Percentiles rank a stretch among this genome's conserved stretches.
Evolutionary conservation across 129 eudicot genomes (phyloP).

Genomic region (Escallonia rubra): DNA sequence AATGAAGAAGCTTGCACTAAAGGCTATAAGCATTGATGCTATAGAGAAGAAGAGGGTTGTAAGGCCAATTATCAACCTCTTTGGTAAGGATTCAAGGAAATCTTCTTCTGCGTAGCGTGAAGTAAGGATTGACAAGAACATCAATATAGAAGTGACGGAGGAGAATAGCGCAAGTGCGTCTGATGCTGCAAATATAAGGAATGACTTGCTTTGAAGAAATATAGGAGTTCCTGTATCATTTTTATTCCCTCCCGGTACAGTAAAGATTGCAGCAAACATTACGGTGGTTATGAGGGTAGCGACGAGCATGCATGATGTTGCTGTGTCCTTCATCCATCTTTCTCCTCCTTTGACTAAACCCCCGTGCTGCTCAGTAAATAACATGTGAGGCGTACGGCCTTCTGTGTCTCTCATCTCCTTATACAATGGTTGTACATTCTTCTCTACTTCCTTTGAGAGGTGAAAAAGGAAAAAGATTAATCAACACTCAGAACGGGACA

Average conservation of each 20-base stretch:
- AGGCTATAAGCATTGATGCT: conserved; percentile 20
- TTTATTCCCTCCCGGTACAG: conserved; percentile 37
- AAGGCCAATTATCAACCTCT: conserved; percentile 11
- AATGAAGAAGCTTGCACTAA: conserved; percentile 11
- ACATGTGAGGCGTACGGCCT: conserved; percentile 34
- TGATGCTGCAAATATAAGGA: conserved; percentile 23
- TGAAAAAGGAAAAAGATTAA: not conserved
- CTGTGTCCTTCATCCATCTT: conserved; percentile 51
- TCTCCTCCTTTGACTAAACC: conserved; percentile 34
- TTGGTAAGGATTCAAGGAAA: conserved; percentile 39
- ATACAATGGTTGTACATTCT: conserved; percentile 30
- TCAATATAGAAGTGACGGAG: conserved; percentile 34
- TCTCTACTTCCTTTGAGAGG: conserved; percentile 36
- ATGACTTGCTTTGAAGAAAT: conserved; percentile 12
- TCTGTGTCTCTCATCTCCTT: conserved; percentile 34
- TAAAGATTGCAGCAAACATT: conserved; percentile 41
- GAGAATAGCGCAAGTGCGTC: conserved; percentile 39
- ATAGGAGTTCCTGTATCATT: conserved; percentile 28
- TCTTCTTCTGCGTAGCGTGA: conserved; percentile 61
- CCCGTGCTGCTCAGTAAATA: conserved; percentile 44
- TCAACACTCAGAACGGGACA: not conserved
- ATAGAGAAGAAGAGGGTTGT: conserved; percentile 18
- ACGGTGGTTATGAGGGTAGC: conserved; percentile 42
- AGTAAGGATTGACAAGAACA: conserved; percentile 50
- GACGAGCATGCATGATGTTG: conserved; percentile 45